Percentiles rank a stretch among this genome's conserved stretches.
Evolutionary conservation across 768 basidiomycete species (phyloP).

Genomic region (Rhizopogon salebrosus): DNA sequence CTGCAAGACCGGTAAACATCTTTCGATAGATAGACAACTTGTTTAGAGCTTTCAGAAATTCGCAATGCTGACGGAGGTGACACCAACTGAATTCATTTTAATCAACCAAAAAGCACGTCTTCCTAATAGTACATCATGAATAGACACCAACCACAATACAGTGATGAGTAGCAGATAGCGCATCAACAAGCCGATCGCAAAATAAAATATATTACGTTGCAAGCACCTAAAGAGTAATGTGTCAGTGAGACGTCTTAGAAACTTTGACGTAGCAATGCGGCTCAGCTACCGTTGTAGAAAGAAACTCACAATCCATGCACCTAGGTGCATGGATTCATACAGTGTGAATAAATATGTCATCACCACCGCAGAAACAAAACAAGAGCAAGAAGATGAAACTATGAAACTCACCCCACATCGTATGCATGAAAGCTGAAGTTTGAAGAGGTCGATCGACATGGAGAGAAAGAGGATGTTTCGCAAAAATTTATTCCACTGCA

Average conservation of each 20-base stretch:
- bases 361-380: constrained; percentile 28
- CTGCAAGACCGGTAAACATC: too few relatives aligned
- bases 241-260: constrained; percentile 8
- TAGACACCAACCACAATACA: neutral
- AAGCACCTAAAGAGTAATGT: neutral
- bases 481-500: neutral
- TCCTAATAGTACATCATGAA: constrained; percentile 2
- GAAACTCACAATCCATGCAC: constrained; percentile 46
- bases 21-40: too few relatives aligned
- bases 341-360: constrained; percentile 73
- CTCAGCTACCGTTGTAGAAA: constrained; percentile 88
- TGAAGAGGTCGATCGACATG: neutral
- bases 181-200: neutral
- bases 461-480: neutral
- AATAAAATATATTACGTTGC: neutral
- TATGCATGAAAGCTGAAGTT: neutral
- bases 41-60: too few relatives aligned
- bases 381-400: neutral
- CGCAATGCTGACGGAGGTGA: too few relatives aligned
- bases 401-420: constrained; percentile 13
- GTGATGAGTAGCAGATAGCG: neutral
- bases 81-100: too few relatives aligned
- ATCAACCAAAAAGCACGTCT: neutral
- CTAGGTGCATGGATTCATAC: constrained; percentile 49
- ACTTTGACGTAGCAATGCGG: constrained; percentile 15